Base-by-base conservation (phyloP, 23 red algal species). In the Agarophyton chilense region DNA sequence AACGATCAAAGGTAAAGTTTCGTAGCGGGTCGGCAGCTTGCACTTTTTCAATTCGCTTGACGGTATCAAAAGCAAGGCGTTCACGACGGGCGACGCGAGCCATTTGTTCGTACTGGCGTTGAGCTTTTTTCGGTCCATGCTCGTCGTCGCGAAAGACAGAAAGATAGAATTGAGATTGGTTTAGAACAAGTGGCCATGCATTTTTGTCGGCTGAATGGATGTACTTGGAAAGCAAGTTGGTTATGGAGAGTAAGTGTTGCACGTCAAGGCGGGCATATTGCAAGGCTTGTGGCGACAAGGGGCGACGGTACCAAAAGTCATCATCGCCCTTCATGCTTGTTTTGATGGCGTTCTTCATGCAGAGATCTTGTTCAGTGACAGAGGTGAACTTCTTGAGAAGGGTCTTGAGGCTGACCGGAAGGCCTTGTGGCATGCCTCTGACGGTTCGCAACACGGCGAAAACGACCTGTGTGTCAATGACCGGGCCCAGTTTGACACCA, bases 401-500 rank as follows among this genome's bases (percentile, higher is more conserved):
- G 21, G 92, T 95, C 76, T 78, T 79, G 75, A 95, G 51, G 7
- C 62, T 75, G 31, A 95, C 92, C n/a, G 92, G 92, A n/a, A 95
- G 78, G 3, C 73, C 78, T 34, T 83, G 41, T 9, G 62, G 56
- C 67, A 87, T 81, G 26, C 83, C 83, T 22, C 78, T 63, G n/a
- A 57, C 85, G 35, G 10, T 71, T 6, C 84, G 80, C 26, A 96
- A 34, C 12, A 92, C 81, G 45, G 55, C 54, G 58, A 89, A 96
- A 32, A 78, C 81, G 7, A 96, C 87, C 73, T 96, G 94, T 1
- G 94, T 96, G 43, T 96, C 94, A 49, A 89, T 79, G 28, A 96
- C 94, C 24, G 80, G 70, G 40, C 71, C 83, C 4, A 96, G 87
- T 55, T 60, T 89, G 49, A 96, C 87, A 29, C 77, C 84, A 38